Evolutionary conservation across 495 filamentous ascomycete species (phyloP).

Genomic region (Elasticomyces elasticus): DNA sequence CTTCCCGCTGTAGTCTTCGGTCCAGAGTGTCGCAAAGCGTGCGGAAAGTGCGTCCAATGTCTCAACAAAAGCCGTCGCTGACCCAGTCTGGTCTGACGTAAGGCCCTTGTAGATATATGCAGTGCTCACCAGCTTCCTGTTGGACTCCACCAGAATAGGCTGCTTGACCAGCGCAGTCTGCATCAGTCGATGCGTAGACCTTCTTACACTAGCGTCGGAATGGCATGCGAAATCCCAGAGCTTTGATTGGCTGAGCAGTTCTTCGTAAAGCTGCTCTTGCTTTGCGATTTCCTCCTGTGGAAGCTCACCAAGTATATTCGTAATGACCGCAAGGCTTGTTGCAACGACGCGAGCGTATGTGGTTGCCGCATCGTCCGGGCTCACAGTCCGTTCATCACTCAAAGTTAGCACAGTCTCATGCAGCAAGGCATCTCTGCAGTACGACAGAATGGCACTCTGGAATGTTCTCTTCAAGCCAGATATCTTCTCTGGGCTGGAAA

Average conservation of each 20-base stretch:
- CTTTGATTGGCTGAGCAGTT: conserved; percentile 52
- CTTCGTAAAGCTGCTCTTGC: conserved; percentile 38
- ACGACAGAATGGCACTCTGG: conserved; percentile 65
- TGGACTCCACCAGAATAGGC: conserved; percentile 17
- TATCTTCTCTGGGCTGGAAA: conserved; percentile 69
- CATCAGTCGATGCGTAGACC: conserved; percentile 58
- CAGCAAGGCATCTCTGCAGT: conserved; percentile 61
- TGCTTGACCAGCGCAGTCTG: conserved; percentile 41
- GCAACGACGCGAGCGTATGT: conserved; percentile 77
- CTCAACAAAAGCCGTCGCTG: conserved; percentile 57
- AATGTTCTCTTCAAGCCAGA: conserved; percentile 65
- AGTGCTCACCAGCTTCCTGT: conserved; percentile 53
- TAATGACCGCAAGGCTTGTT: conserved; percentile 48
- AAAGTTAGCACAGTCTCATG: conserved; percentile 70
- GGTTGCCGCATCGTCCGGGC: conserved; percentile 68
- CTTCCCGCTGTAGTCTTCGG: conserved; percentile 53
- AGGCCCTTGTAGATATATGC: conserved; percentile 60
- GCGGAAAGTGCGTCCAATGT: conserved; percentile 53
- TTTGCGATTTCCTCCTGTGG: conserved; percentile 24
- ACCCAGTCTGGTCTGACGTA: conserved; percentile 57
- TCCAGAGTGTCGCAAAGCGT: conserved; percentile 63
- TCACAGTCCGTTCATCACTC: conserved; percentile 78
- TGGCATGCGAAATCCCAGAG: conserved; percentile 67
- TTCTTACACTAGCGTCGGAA: conserved; percentile 61
- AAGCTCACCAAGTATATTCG: conserved; percentile 40